These are phyloP conservation scores for Diaporthe batatas DNA, from an alignment of 2,329 filamentous ascomycete species.

Conservation along the genomic window DNA sequence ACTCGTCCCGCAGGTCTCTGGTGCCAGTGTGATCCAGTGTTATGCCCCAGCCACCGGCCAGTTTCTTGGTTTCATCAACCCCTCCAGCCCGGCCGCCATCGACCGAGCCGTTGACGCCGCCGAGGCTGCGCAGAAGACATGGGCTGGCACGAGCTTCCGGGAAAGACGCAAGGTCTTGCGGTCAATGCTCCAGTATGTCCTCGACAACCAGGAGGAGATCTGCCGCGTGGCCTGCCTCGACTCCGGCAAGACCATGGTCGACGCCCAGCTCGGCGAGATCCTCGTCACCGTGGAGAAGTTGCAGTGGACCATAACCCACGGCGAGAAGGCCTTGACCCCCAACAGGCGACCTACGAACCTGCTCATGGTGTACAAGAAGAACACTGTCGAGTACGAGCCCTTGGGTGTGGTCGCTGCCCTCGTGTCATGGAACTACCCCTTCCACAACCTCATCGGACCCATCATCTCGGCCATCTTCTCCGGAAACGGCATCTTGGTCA, in stretches of 20 bases:
- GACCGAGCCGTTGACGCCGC: slow-evolving; percentile 83
- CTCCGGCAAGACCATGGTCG: slow-evolving; percentile 95
- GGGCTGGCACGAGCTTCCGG: slow-evolving; percentile 82
- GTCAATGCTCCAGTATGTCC: slow-evolving; percentile 83
- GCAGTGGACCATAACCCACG: slow-evolving; percentile 92
- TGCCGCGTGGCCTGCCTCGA: slow-evolving; percentile 89
- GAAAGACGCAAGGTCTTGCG: slow-evolving; percentile 84
- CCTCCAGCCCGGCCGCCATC: slow-evolving; percentile 81
- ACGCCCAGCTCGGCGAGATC: slow-evolving; percentile 94
- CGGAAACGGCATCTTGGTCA: slow-evolving; percentile 92
- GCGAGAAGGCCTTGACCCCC: slow-evolving; percentile 82
- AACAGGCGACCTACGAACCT: slow-evolving; percentile 86
- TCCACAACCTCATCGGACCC: slow-evolving; percentile 76
- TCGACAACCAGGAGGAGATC: slow-evolving; percentile 91
- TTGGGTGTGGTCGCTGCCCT: slow-evolving; percentile 92
- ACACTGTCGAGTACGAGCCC: slow-evolving; percentile 91
- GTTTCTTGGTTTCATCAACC: slow-evolving; percentile 82
- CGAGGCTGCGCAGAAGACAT: slow-evolving; percentile 79
- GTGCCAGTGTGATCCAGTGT: slow-evolving; percentile 80
- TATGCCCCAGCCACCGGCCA: slow-evolving; percentile 92
- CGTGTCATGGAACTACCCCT: slow-evolving; percentile 97
- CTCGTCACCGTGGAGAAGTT: slow-evolving; percentile 94
- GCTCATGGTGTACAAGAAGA: slow-evolving; percentile 95
- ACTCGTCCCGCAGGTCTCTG: slow-evolving; percentile 61
- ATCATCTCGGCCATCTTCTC: slow-evolving; percentile 44